A percentile compares a stretch with the other conserved stretches of the same genome.
Conservation (phyloP, 163 green algal species). For the Chlamydomonas reinhardtii region DNA sequence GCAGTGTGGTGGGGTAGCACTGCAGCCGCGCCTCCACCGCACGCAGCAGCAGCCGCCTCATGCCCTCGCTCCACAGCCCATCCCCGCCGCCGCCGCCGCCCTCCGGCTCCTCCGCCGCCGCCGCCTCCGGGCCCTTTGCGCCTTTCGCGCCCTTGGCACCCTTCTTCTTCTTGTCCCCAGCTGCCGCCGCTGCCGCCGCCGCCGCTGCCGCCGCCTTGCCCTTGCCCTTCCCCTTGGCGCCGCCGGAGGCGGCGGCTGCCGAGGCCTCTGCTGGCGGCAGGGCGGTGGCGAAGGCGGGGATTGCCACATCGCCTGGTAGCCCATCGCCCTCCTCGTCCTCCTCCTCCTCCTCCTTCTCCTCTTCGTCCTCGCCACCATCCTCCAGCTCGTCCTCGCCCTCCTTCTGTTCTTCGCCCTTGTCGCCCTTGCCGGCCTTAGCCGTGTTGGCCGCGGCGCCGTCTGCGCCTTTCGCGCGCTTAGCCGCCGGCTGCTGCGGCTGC, state of each 20-base stretch:
- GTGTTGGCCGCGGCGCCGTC: neutral
- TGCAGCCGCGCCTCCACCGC: constrained; percentile 4
- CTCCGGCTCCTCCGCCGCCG: neutral
- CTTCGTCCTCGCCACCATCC: neutral
- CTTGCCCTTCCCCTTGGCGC: neutral
- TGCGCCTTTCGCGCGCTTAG: neutral
- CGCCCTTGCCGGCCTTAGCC: no score
- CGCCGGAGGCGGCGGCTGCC: neutral
- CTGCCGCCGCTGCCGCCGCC: neutral
- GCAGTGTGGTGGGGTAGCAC: constrained; percentile 13
- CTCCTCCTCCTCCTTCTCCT: neutral
- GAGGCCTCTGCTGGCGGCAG: neutral
- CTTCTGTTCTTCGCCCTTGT: neutral
- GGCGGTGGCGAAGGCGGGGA: neutral
- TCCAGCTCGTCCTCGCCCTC: neutral
- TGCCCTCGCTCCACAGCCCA: constrained; percentile 16
- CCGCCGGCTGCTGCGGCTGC: neutral
- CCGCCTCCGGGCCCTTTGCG: no score
- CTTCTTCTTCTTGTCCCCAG: no score
- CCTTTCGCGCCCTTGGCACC: neutral
- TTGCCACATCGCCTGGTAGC: constrained; percentile 24
- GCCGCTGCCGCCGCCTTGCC: neutral
- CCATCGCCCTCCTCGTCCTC: constrained; percentile 20
- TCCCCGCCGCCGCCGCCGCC: neutral
- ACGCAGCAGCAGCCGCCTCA: constrained; percentile 1